A percentile compares a stretch with the other conserved stretches of the same genome.
These are phyloP conservation scores for Phytophthora europaea DNA, from an alignment of 352 stramenopile species.

Conservation along the genomic window DNA sequence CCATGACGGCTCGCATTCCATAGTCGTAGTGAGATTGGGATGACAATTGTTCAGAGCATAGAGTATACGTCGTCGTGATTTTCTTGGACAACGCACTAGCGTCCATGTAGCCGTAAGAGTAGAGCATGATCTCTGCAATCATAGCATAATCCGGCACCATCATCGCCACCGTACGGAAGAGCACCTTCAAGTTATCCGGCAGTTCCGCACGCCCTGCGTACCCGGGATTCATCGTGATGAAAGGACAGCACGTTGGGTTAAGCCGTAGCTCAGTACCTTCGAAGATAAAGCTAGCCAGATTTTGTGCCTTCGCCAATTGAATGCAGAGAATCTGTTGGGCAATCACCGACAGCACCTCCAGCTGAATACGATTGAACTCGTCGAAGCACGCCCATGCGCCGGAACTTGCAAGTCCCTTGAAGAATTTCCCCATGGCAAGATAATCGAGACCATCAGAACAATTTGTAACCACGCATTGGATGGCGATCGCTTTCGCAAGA, in stretches of 20 bases:
- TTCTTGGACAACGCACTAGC: slow-evolving; percentile 93
- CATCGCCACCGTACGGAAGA: slow-evolving; percentile 95
- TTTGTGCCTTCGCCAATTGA: slow-evolving; percentile 86
- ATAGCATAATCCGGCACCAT: slow-evolving; percentile 96
- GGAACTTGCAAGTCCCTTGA: slow-evolving; percentile 92
- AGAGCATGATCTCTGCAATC: slow-evolving; percentile 96
- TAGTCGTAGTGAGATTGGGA: slow-evolving; percentile 97
- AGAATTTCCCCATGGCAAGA: slow-evolving; percentile 95
- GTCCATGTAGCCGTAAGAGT: slow-evolving; percentile 94
- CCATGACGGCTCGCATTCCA: slow-evolving; percentile 96
- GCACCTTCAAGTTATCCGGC: slow-evolving; percentile 94
- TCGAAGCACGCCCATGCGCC: slow-evolving; percentile 94
- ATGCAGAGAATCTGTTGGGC: slow-evolving; percentile 95
- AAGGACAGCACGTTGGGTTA: slow-evolving; percentile 92
- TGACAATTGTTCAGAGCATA: slow-evolving; percentile 95
- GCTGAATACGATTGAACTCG: slow-evolving; percentile 95
- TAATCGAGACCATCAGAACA: slow-evolving; percentile 93
- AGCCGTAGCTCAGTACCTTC: slow-evolving; percentile 92
- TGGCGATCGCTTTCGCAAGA: slow-evolving; percentile 92
- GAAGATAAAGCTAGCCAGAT: slow-evolving; percentile 89
- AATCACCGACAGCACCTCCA: slow-evolving; percentile 94
- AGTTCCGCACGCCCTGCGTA: slow-evolving; percentile 92
- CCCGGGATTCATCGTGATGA: slow-evolving; percentile 95
- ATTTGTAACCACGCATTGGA: slow-evolving; percentile 95
- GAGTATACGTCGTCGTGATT: slow-evolving; percentile 94